Conservation (phyloP, 75 land plant species). For the Azolla pinnata region DNA sequence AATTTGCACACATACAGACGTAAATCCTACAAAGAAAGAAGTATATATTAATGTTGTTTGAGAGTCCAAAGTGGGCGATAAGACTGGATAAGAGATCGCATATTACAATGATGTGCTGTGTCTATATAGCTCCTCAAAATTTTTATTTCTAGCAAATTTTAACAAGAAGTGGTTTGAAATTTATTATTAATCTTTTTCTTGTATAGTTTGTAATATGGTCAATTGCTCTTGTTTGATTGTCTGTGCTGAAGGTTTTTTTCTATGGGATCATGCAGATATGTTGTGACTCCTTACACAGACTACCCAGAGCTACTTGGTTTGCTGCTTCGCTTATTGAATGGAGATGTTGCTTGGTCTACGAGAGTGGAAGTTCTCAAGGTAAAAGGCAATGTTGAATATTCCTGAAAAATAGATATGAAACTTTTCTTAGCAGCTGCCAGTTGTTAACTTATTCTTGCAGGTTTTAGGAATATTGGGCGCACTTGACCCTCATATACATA, state of each 20-base stretch:
- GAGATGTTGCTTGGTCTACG: conserved; percentile 88
- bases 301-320: conserved; percentile 78
- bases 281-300: conserved; percentile 80
- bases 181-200: too few species aligned
- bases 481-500: conserved; percentile 82
- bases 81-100: too few species aligned
- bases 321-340: conserved; percentile 73
- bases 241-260: not conserved
- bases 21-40: not conserved
- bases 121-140: too few species aligned
- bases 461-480: conserved; percentile 97
- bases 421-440: too few species aligned
- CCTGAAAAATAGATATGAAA: too few species aligned
- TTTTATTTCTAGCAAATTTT: too few species aligned
- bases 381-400: too few species aligned
- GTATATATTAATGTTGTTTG: not conserved
- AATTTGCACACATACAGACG: too few species aligned
- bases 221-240: too few species aligned
- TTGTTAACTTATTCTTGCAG: conserved; percentile 20
- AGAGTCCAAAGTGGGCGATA: not conserved
- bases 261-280: conserved; percentile 54
- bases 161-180: too few species aligned
- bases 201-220: too few species aligned
- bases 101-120: too few species aligned
- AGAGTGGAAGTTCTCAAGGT: conserved; percentile 89